Percentiles rank a stretch among this genome's conserved stretches.
Evolutionary conservation across 2,329 filamentous ascomycete genomes (phyloP).

Genomic region (Arthrobotrys sinensis): DNA sequence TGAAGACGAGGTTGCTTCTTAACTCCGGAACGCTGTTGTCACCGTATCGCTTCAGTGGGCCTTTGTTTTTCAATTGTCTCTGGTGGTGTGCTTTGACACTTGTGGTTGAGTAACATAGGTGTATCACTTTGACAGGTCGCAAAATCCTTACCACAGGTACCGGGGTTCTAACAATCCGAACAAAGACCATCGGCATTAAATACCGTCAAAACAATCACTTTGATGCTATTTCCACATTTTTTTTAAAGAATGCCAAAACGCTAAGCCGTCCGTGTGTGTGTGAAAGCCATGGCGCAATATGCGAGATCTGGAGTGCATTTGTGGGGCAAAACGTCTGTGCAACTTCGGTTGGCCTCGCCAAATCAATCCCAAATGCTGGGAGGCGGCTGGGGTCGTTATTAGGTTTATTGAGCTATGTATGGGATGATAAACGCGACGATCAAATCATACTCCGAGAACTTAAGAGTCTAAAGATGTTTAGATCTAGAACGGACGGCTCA

Average conservation of each 20-base stretch:
- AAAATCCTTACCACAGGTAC: not conserved
- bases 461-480: not conserved
- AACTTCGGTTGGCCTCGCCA: slow-evolving; percentile 15
- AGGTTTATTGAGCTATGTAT: not conserved
- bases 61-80: slow-evolving; percentile 16
- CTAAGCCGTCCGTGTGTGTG: slow-evolving; percentile 28
- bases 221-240: slow-evolving; percentile 7
- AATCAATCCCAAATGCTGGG: not conserved
- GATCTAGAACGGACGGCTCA: slow-evolving; percentile 15
- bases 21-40: slow-evolving; percentile 36
- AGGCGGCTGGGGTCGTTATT: not conserved
- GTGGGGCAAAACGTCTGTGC: slow-evolving; percentile 20
- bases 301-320: slow-evolving; percentile 33
- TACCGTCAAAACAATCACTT: slow-evolving; percentile 1
- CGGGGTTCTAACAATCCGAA: slow-evolving; percentile 3
- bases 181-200: not conserved
- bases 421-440: slow-evolving; percentile 13
- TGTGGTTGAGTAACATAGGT: slow-evolving; percentile 39
- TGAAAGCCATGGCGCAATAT: slow-evolving; percentile 43
- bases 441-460: not conserved
- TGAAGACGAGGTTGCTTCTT: slow-evolving; percentile 44
- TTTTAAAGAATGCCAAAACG: not conserved
- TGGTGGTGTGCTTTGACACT: slow-evolving; percentile 5
- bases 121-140: slow-evolving; percentile 13
- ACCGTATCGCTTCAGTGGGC: not conserved